A percentile compares a stretch with the other conserved stretches of the same genome.
These are phyloP conservation scores for Hypoxylon sp. DNA, from an alignment of 2,329 filamentous ascomycete genomes.

Conservation along the genomic window DNA sequence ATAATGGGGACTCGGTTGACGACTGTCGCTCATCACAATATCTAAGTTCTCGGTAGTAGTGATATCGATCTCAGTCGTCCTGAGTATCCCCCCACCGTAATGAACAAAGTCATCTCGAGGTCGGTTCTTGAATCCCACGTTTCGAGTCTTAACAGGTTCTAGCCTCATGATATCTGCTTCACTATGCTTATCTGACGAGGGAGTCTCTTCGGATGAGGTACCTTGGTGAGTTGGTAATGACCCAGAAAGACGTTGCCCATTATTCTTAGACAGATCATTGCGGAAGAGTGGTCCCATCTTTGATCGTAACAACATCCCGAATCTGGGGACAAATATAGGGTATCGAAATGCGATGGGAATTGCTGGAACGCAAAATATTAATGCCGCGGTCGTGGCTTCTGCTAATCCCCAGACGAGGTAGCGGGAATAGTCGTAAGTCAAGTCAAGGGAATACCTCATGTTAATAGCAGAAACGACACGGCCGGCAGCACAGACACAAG, in stretches of 20 bases:
- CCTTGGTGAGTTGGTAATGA: neutral
- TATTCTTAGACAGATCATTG: neutral
- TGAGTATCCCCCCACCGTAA: conserved; percentile 13
- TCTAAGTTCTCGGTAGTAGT: neutral
- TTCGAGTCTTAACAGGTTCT: conserved; percentile 2
- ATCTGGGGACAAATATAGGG: neutral
- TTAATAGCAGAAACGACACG: conserved; percentile 1
- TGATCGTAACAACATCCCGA: neutral
- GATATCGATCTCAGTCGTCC: conserved; percentile 8
- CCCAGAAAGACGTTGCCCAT: neutral
- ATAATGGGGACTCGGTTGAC: neutral
- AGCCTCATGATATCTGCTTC: neutral
- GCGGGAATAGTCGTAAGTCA: neutral
- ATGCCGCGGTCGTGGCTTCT: conserved; percentile 1
- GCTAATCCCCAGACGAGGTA: conserved; percentile 5
- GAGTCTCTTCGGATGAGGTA: neutral
- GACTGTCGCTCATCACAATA: neutral
- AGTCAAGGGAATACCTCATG: neutral
- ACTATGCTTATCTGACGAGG: conserved; percentile 5
- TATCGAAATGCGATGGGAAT: conserved; percentile 8
- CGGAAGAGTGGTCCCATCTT: neutral
- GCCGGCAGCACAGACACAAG: conserved; percentile 7
- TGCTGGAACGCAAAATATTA: conserved; percentile 10
- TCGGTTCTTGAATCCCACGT: neutral
- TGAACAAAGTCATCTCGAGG: neutral